Base-by-base conservation (phyloP, 2,329 filamentous ascomycete genomes). In the Aspergillus pseudotamarii region DNA sequence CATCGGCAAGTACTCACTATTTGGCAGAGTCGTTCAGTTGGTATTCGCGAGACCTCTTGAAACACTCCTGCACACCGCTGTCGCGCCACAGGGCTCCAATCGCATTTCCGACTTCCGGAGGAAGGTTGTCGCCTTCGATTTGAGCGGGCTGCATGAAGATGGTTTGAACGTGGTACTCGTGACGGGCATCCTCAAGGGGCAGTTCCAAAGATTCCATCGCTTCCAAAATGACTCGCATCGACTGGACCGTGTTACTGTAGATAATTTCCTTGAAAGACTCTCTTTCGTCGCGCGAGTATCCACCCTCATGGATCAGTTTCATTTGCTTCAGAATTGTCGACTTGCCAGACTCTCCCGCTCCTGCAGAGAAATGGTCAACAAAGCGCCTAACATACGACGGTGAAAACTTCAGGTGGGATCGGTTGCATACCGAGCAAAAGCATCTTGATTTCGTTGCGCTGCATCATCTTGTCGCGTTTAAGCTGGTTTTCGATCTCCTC, bases 361-460 rank as follows among this genome's bases (percentile, higher is more conserved):
- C 93, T 96, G 74, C 63, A 50, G 43, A 57, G 9, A 38, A 14
- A 54, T 26, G 53, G 59, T 66, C 63, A 57, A 63, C 59, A 66
- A 69, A 67, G 69, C 38, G 38, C 62, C 41, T 64, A 26, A 60
- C 11, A 53, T 58, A 43, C 46, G 30, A 41, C 23, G 21, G 28
- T 19, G 10, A 21, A 34, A 28, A 41, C 9, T 12, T 36, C 14
- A n/a, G 54, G 19, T 21, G 43, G 46, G 28, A n/a, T 56, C 21
- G 43, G 34, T 62, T 63, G 30, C 89, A 78, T 88, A 97, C 95
- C 95, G 75, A 99, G 90, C 75, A 99, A 88, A 74, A 99, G 86
- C 95, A 99, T 98, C 88, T 99, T 99, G 85, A 99, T 99, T 84
- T 99, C 95, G 74, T 99, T 99, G 75, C 94, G 91, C 85, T 97